These are phyloP conservation scores for Chaetomium olivaceum DNA, from an alignment of 2,329 filamentous ascomycete species.

Conservation along the genomic window DNA sequence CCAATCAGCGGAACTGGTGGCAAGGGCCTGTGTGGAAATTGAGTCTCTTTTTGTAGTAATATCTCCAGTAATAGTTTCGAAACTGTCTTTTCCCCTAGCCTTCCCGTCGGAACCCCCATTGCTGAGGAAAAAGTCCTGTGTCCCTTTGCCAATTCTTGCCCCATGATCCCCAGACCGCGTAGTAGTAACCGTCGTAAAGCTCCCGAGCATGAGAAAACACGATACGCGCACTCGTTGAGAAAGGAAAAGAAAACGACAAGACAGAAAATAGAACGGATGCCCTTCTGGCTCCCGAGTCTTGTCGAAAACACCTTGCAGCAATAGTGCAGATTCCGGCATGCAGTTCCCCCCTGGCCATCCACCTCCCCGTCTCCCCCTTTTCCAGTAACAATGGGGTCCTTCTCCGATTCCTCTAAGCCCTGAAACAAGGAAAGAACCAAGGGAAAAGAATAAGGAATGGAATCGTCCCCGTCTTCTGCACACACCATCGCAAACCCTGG, in stretches of 20 bases:
- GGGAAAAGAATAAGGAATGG: background rate
- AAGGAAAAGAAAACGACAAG: background rate
- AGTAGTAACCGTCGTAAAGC: background rate
- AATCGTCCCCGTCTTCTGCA: background rate
- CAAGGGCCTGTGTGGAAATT: background rate
- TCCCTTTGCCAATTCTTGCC: slow-evolving; percentile 21
- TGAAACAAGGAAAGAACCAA: background rate
- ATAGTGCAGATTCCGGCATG: background rate
- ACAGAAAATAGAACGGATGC: background rate
- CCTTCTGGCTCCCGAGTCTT: background rate
- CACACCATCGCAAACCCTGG: background rate
- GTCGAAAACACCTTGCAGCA: slow-evolving; percentile 3
- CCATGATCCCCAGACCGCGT: background rate
- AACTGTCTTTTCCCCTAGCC: background rate
- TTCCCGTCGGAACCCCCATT: slow-evolving; percentile 18
- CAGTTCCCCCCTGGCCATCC: background rate
- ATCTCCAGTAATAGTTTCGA: background rate
- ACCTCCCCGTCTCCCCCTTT: background rate
- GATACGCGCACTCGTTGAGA: background rate
- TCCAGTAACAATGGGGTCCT: background rate
- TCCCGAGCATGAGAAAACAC: background rate
- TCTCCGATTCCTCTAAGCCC: slow-evolving; percentile 9
- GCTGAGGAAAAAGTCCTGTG: slow-evolving; percentile 27
- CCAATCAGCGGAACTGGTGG: slow-evolving; percentile 1
- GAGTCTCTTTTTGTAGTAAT: slow-evolving; percentile 9